Conservation (phyloP, 177 flowering plant genomes). For the Vitis hybrid region DNA sequence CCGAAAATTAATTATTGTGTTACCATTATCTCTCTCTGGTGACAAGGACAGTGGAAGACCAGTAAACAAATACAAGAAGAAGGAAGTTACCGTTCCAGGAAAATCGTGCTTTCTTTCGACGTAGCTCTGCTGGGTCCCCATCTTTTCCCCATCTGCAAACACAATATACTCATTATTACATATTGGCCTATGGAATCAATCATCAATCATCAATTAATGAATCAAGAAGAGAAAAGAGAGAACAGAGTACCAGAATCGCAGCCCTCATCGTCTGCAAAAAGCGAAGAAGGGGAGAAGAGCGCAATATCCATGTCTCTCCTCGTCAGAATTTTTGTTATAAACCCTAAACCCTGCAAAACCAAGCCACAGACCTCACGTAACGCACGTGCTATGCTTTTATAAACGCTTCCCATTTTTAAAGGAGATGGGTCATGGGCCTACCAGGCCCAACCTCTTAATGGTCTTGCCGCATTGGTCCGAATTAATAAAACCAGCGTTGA, state of each 20-base stretch:
- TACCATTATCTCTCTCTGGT: too few relatives aligned
- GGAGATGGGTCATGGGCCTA: too few relatives aligned
- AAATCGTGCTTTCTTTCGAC: constrained; percentile 75
- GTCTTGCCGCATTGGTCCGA: too few relatives aligned
- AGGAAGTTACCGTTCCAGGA: constrained; percentile 63
- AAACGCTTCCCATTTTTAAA: too few relatives aligned
- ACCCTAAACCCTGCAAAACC: too few relatives aligned
- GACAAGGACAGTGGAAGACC: not conserved
- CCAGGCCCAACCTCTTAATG: too few relatives aligned
- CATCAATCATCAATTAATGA: not conserved
- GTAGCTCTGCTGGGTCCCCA: constrained; percentile 41
- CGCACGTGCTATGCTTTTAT: too few relatives aligned
- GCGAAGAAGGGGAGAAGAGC: constrained; percentile 83
- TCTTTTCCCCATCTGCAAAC: constrained; percentile 43
- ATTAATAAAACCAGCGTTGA: too few relatives aligned
- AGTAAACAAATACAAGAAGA: not conserved
- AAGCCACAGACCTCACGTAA: too few relatives aligned
- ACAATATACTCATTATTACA: not conserved
- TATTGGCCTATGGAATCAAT: too few relatives aligned
- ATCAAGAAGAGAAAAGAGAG: constrained; percentile 1
- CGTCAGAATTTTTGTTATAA: too few relatives aligned
- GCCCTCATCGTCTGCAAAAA: constrained; percentile 51
- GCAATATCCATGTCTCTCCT: constrained; percentile 58
- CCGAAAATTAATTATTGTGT: too few relatives aligned
- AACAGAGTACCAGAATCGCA: constrained; percentile 32